Percentiles rank a stretch among this genome's conserved stretches.
phyloP scores from a whole-genome alignment of 1,139 yeast genomes.

The Keqinozyma sinolaborantium region DNA sequence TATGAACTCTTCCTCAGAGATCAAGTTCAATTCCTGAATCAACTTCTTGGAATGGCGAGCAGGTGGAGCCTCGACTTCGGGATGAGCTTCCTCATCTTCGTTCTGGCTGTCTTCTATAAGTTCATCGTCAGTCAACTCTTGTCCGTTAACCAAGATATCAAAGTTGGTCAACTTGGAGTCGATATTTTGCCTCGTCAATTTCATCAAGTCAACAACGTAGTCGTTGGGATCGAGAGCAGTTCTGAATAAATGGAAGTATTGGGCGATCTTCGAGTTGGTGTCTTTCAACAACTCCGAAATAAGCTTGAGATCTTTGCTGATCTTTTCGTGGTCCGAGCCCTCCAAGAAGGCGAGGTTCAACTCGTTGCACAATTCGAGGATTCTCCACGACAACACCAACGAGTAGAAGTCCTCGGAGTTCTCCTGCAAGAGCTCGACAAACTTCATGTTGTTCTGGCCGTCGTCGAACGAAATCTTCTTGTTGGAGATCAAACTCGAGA shows the following conservation, averaged over 20 bases:
- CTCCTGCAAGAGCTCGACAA: constrained; percentile 25
- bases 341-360: constrained; percentile 28
- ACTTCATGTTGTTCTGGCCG: constrained; percentile 28
- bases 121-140: constrained; percentile 30
- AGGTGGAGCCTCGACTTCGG: constrained; percentile 2
- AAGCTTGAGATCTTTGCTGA: constrained; percentile 20
- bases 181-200: constrained; percentile 16
- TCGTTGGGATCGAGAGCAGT: constrained; percentile 25
- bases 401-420: constrained; percentile 21
- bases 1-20: constrained; percentile 33
- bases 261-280: constrained; percentile 5
- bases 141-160: constrained; percentile 19
- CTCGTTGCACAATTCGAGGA: constrained; percentile 32
- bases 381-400: constrained; percentile 33
- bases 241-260: constrained; percentile 26
- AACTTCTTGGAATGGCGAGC: constrained; percentile 13
- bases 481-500: constrained; percentile 22
- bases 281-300: constrained; percentile 17
- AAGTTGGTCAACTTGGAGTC: constrained; percentile 17
- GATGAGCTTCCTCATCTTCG: constrained; percentile 11
- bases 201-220: constrained; percentile 18
- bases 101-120: constrained; percentile 17
- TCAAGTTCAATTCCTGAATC: constrained; percentile 29
- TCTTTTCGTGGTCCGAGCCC: constrained; percentile 10
- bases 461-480: constrained; percentile 22